Evolutionary conservation across 306 rosid species (phyloP).

Genomic region (Morella rubra): DNA sequence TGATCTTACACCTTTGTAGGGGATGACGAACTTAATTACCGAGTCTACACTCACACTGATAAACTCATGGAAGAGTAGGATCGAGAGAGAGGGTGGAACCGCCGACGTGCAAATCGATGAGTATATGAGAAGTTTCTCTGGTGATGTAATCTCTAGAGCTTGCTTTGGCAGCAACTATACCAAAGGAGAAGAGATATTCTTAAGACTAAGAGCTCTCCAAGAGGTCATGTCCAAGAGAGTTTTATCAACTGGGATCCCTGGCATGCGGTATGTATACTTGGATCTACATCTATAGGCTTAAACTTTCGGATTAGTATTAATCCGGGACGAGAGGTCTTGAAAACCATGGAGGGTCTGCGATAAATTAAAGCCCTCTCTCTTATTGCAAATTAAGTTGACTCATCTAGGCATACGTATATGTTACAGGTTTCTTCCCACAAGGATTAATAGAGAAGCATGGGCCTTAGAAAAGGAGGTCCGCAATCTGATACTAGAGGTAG

Average conservation of each 20-base stretch:
- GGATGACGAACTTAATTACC: slow-evolving; percentile 28
- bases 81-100: slow-evolving; percentile 24
- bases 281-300: no score
- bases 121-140: slow-evolving; percentile 28
- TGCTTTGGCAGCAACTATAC: slow-evolving; percentile 40
- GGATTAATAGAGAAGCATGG: slow-evolving; percentile 51
- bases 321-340: no score
- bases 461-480: slow-evolving; percentile 44
- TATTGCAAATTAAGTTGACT: neutral
- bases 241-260: slow-evolving; percentile 13
- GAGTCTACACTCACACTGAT: slow-evolving; percentile 23
- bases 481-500: slow-evolving; percentile 34
- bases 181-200: slow-evolving; percentile 24
- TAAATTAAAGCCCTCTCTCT: no score
- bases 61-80: slow-evolving; percentile 19
- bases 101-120: slow-evolving; percentile 33
- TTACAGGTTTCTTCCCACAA: slow-evolving; percentile 47
- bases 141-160: slow-evolving; percentile 39
- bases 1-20: neutral
- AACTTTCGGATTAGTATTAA: no score
- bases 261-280: slow-evolving; percentile 24
- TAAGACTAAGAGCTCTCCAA: slow-evolving; percentile 22
- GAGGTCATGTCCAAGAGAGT: slow-evolving; percentile 19
- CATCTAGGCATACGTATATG: neutral
- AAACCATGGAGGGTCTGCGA: no score